These are phyloP conservation scores for Lentinula novae-zelandiae DNA, from an alignment of 1,284 basidiomycete genomes.

Conservation along the genomic window DNA sequence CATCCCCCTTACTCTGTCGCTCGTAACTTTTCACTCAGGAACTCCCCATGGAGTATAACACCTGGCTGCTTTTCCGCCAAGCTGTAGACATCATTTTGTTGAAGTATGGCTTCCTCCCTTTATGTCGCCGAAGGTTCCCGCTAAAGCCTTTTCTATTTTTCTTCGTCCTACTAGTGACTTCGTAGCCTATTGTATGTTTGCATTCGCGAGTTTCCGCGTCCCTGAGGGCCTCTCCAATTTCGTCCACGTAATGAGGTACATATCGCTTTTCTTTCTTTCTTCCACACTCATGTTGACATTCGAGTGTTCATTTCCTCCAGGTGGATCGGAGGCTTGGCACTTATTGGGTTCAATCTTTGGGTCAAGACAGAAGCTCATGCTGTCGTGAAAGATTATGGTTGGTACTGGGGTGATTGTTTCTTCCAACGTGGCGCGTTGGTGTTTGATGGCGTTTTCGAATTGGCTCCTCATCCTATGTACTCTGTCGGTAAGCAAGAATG, in stretches of 20 bases:
- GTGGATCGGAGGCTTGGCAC: constrained; percentile 81
- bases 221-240: constrained; percentile 72
- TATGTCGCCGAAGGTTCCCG: neutral
- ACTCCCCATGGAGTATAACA: constrained; percentile 80
- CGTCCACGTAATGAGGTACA: constrained; percentile 75
- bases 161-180: constrained; percentile 69
- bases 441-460: constrained; percentile 97
- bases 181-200: constrained; percentile 92
- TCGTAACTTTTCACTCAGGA: constrained; percentile 39
- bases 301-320: constrained; percentile 32
- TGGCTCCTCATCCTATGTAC: constrained; percentile 91
- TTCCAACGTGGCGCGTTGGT: constrained; percentile 89
- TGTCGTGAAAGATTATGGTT: constrained; percentile 90
- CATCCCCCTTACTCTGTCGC: neutral
- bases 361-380: constrained; percentile 97
- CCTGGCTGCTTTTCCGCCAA: constrained; percentile 91
- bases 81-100: constrained; percentile 93
- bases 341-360: constrained; percentile 97
- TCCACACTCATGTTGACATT: neutral
- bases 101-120: constrained; percentile 57
- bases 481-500: constrained; percentile 62
- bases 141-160: neutral
- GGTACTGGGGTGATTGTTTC: constrained; percentile 99
- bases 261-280: constrained; percentile 11
- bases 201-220: constrained; percentile 85